Conservation (phyloP, 108 stramenopile species). For the Nitzschia putrida region DNA sequence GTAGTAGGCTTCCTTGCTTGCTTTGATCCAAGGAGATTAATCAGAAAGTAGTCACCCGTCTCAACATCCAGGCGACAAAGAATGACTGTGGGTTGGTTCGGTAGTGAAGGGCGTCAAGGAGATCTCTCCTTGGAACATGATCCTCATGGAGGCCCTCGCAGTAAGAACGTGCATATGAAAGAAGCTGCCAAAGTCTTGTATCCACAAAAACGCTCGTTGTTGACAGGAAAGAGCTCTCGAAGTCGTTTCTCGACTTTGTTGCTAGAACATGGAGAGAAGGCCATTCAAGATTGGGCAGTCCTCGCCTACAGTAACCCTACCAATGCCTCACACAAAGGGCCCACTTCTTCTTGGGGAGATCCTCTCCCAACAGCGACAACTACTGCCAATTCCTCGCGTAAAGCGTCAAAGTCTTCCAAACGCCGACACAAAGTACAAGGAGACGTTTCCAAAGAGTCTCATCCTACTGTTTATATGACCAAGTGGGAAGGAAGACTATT, state of each 20-base stretch:
- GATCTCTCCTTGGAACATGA: not conserved
- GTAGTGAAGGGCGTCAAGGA: not conserved
- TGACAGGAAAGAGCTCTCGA: not conserved
- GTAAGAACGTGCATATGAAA: conserved; percentile 38
- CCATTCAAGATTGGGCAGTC: conserved; percentile 86
- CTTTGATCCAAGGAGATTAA: no score
- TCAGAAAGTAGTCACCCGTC: not conserved
- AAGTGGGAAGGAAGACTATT: conserved; percentile 73
- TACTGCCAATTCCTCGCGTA: not conserved
- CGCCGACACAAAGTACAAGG: conserved; percentile 19
- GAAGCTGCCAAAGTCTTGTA: conserved; percentile 65
- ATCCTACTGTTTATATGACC: conserved; percentile 57
- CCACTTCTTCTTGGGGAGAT: conserved; percentile 11
- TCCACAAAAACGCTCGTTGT: conserved; percentile 39
- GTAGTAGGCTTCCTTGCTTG: no score
- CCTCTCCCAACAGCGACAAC: not conserved
- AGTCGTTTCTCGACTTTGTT: conserved; percentile 72
- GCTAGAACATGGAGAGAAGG: conserved; percentile 79
- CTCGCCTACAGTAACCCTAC: conserved; percentile 46
- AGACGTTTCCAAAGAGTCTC: conserved; percentile 33
- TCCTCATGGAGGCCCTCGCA: not conserved
- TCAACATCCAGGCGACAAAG: not conserved
- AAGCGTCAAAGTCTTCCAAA: conserved; percentile 17
- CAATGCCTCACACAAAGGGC: not conserved
- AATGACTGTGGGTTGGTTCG: conserved; percentile 39